A percentile compares a stretch with the other conserved stretches of the same genome.
Evolutionary conservation across 805 yeast genomes (phyloP).

Genomic region (Saccharomyces jurei): DNA sequence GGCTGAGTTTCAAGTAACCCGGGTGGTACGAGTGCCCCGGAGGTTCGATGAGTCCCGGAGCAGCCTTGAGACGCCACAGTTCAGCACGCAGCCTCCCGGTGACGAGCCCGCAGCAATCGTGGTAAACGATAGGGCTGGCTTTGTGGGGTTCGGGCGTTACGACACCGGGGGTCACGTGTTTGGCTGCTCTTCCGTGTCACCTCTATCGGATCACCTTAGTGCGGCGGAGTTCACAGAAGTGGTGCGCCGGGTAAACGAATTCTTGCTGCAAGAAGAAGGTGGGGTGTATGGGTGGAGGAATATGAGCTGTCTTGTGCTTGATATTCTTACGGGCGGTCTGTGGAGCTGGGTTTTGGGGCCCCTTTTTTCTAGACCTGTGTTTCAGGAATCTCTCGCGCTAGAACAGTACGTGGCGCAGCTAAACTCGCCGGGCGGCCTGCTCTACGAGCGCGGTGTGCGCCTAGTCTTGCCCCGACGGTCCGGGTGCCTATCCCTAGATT

Average conservation of each 20-base stretch:
- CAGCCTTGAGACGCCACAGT: constrained; percentile 39
- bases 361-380: constrained; percentile 14
- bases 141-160: constrained; percentile 33
- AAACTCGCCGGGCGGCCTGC: constrained; percentile 22
- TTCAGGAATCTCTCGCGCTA: constrained; percentile 28
- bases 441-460: constrained; percentile 23
- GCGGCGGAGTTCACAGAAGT: constrained; percentile 36
- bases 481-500: constrained; percentile 42
- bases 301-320: constrained; percentile 32
- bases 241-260: constrained; percentile 38
- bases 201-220: constrained; percentile 34
- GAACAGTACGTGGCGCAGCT: constrained; percentile 35
- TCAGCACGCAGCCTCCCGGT: constrained; percentile 51
- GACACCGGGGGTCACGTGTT: constrained; percentile 36
- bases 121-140: constrained; percentile 12
- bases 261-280: constrained; percentile 30
- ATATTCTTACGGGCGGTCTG: constrained; percentile 36
- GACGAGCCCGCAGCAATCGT: constrained; percentile 53
- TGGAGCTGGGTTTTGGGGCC: constrained; percentile 32
- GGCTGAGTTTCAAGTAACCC: constrained; percentile 30
- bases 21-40: constrained; percentile 64
- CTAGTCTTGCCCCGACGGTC: constrained; percentile 45
- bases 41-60: constrained; percentile 30
- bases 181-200: constrained; percentile 49
- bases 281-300: constrained; percentile 34